These are phyloP conservation scores for Spergularia bocconei DNA, from an alignment of 148 eudicot species.

Conservation along the genomic window DNA sequence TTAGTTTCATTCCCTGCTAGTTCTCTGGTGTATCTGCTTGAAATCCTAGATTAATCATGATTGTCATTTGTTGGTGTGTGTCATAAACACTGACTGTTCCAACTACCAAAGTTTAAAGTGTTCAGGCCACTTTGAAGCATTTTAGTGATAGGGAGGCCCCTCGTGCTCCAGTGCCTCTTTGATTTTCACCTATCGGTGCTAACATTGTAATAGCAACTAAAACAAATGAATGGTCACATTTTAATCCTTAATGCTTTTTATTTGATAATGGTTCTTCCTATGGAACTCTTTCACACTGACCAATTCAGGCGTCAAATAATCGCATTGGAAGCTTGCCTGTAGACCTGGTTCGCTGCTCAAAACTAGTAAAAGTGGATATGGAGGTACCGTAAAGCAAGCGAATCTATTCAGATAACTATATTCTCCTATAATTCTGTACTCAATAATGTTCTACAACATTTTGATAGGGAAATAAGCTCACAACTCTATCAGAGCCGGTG, in stretches of 20 bases:
- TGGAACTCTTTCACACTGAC: not conserved
- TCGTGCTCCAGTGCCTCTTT: not conserved
- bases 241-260: not conserved
- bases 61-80: not conserved
- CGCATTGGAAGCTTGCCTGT: conserved; percentile 76
- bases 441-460: conserved; percentile 2
- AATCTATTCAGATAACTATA: not conserved
- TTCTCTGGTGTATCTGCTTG: too few species aligned
- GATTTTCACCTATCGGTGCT: not conserved
- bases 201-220: not conserved
- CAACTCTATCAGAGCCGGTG: conserved; percentile 48
- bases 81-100: not conserved
- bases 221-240: not conserved
- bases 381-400: conserved; percentile 53
- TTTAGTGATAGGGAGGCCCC: not conserved
- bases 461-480: conserved; percentile 83
- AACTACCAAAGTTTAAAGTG: not conserved
- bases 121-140: not conserved
- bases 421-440: not conserved
- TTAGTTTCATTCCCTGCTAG: too few species aligned
- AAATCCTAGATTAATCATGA: too few species aligned
- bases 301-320: conserved; percentile 79
- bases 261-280: not conserved
- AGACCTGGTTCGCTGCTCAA: conserved; percentile 61
- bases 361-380: conserved; percentile 66